Conservation (phyloP, 176 grass and related monocot species). For the Zizania latifolia region DNA sequence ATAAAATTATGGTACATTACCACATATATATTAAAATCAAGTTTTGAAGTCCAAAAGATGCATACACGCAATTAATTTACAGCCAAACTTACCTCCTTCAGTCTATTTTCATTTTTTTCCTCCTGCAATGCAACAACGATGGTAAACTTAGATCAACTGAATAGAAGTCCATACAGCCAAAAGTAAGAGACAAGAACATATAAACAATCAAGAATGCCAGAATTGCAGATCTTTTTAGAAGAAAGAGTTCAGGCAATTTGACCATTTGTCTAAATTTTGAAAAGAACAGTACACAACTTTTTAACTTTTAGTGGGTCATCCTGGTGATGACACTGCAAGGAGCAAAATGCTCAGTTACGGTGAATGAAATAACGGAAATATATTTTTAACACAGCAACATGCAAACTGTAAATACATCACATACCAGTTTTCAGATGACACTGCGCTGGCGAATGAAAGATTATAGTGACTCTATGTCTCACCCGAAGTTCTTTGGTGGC, state of each 20-base stretch:
- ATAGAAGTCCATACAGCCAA: not conserved
- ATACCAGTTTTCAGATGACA: not conserved
- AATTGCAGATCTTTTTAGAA: not conserved
- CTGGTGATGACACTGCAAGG: too few species aligned
- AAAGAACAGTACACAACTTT: not conserved
- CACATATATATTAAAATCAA: not conserved
- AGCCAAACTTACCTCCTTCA: slow-evolving; percentile 59
- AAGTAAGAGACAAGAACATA: not conserved
- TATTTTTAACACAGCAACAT: not conserved
- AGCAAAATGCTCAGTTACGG: not conserved
- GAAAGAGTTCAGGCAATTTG: not conserved
- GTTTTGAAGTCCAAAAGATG: slow-evolving; percentile 8
- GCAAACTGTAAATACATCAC: not conserved
- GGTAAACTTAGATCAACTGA: slow-evolving; percentile 5
- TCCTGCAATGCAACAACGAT: slow-evolving; percentile 48
- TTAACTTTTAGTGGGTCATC: too few species aligned
- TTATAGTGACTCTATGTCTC: too few species aligned
- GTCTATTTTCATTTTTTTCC: slow-evolving; percentile 49
- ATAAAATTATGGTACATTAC: not conserved
- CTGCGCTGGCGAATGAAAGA: too few species aligned
- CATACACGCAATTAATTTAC: not conserved
- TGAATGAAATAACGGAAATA: not conserved
- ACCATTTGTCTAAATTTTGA: not conserved
- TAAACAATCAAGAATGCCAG: not conserved
- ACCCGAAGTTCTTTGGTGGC: too few species aligned